phyloP scores from a whole-genome alignment of 345 rosid species.

The Corchorus olitorius region DNA sequence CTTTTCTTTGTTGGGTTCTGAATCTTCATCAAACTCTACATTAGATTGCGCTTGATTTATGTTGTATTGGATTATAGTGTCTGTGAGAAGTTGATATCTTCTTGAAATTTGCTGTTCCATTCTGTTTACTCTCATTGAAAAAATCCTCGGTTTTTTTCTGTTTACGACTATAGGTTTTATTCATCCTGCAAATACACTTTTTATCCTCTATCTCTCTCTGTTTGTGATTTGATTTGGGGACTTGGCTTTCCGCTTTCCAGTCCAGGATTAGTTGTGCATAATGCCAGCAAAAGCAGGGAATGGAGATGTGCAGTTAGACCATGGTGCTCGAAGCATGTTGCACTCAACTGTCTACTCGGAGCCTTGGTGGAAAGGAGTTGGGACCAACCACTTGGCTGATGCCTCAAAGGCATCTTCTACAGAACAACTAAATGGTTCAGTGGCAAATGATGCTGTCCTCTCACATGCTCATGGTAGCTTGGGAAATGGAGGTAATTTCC shows the following conservation, averaged over 20 bases:
- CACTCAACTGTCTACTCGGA: conserved; percentile 38
- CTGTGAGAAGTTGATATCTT: background rate
- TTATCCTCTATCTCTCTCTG: background rate
- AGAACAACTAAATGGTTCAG: conserved; percentile 31
- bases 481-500: conserved; percentile 28
- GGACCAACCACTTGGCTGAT: conserved; percentile 31
- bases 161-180: no score
- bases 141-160: background rate
- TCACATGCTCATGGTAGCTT: conserved; percentile 30
- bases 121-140: background rate
- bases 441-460: conserved; percentile 24
- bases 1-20: background rate
- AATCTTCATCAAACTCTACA: background rate
- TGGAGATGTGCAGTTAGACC: conserved; percentile 34
- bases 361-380: conserved; percentile 59
- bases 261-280: conserved; percentile 27
- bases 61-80: background rate
- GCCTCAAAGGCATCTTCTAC: conserved; percentile 30
- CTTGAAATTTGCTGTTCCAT: background rate
- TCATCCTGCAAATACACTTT: background rate
- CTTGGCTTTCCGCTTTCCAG: conserved; percentile 25
- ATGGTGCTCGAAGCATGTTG: conserved; percentile 29
- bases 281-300: conserved; percentile 50
- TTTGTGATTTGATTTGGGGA: conserved; percentile 6
- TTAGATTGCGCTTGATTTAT: background rate